These are phyloP conservation scores for Candida frijolesensis DNA, from an alignment of 1,139 yeast genomes.

Conservation along the genomic window DNA sequence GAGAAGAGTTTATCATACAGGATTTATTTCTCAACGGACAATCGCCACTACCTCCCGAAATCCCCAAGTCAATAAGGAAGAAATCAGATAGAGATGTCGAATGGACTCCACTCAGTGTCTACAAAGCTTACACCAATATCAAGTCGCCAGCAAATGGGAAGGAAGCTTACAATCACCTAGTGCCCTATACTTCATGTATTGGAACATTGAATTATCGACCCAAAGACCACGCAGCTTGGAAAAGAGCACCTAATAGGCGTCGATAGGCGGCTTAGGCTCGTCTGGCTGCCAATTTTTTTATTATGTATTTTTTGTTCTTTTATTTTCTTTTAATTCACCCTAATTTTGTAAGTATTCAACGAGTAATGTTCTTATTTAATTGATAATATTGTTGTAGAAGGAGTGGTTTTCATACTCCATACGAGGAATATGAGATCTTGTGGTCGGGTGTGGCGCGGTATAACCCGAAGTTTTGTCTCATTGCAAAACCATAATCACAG, in stretches of 20 bases:
- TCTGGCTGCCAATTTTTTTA: not conserved
- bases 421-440: too few species aligned
- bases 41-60: constrained; percentile 12
- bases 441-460: too few species aligned
- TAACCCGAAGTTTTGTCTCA: not conserved
- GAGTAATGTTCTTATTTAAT: constrained; percentile 1
- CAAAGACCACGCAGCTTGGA: constrained; percentile 23
- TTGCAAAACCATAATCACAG: too few species aligned
- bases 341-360: not conserved
- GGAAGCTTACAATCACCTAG: constrained; percentile 21
- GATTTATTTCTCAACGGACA: constrained; percentile 16
- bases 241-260: constrained; percentile 22
- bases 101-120: constrained; percentile 42
- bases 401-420: not conserved
- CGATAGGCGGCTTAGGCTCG: constrained; percentile 5
- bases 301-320: not conserved
- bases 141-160: constrained; percentile 26
- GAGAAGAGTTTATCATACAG: constrained; percentile 21
- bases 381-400: not conserved
- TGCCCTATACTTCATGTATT: constrained; percentile 18
- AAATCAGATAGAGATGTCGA: constrained; percentile 22
- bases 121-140: constrained; percentile 38
- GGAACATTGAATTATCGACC: constrained; percentile 20
- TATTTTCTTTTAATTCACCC: not conserved
- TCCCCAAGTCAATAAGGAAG: constrained; percentile 22